Conservation (phyloP, 306 rosid genomes). For the Glycine tomentella region DNA sequence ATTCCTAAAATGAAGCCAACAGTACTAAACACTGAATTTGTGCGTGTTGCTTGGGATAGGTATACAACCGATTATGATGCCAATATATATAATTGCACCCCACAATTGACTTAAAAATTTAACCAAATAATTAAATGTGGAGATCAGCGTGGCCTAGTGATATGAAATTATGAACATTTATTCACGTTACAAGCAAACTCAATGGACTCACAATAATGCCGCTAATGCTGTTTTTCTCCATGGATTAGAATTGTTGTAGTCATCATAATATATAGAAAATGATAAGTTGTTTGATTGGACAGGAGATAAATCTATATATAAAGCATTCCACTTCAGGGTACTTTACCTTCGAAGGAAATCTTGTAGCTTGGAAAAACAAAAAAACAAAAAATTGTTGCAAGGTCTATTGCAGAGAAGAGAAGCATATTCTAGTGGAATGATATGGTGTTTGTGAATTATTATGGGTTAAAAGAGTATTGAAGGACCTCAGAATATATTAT, state of each 20-base stretch:
- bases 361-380: too few species aligned
- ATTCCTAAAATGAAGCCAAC: not conserved
- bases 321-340: too few species aligned
- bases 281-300: slow-evolving; percentile 5
- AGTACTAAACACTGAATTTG: slow-evolving; percentile 2
- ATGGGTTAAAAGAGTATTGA: too few species aligned
- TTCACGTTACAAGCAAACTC: slow-evolving; percentile 19
- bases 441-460: too few species aligned
- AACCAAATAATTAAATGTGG: not conserved
- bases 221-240: slow-evolving; percentile 28
- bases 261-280: slow-evolving; percentile 34
- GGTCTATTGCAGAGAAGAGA: too few species aligned
- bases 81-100: slow-evolving; percentile 22
- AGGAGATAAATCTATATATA: too few species aligned
- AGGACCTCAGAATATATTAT: too few species aligned
- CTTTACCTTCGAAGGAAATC: too few species aligned
- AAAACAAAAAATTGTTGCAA: too few species aligned
- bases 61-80: not conserved
- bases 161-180: too few species aligned
- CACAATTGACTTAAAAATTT: not conserved
- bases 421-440: too few species aligned
- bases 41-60: slow-evolving; percentile 1
- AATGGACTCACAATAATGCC: slow-evolving; percentile 38
- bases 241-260: not conserved
- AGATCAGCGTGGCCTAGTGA: slow-evolving; percentile 9